Conservation (phyloP, 75 land plant species). For the Ceratopteris richardii region DNA sequence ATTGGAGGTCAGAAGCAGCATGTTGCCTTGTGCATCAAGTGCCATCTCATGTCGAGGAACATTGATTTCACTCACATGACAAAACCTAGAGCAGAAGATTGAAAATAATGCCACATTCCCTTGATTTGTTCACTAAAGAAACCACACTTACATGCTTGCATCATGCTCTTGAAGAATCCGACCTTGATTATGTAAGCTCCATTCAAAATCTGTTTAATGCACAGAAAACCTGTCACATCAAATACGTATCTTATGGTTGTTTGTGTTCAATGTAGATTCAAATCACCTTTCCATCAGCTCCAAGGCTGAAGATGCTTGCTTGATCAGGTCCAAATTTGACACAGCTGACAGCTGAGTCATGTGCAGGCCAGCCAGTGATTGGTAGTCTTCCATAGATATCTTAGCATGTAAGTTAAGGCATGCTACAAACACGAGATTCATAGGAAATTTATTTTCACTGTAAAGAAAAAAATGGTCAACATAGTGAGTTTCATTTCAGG, state of each 20-base stretch:
- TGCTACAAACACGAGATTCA: too few relatives aligned
- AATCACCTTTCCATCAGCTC: conserved; percentile 80
- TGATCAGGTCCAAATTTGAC: conserved; percentile 88
- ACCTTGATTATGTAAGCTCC: conserved; percentile 91
- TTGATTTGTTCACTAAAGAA: not conserved
- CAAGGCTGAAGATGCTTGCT: conserved; percentile 88
- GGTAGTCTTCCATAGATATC: conserved; percentile 88
- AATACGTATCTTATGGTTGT: too few relatives aligned
- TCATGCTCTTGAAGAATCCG: conserved; percentile 62
- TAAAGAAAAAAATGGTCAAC: too few relatives aligned
- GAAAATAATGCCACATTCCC: too few relatives aligned
- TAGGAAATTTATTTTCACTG: too few relatives aligned
- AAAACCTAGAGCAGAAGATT: conserved; percentile 32
- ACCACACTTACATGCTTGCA: conserved; percentile 49
- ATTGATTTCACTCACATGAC: conserved; percentile 21
- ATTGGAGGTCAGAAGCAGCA: conserved; percentile 69
- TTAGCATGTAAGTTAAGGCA: conserved; percentile 17
- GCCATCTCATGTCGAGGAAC: conserved; percentile 71
- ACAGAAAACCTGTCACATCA: too few relatives aligned
- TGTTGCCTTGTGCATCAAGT: conserved; percentile 65
- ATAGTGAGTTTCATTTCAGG: too few relatives aligned
- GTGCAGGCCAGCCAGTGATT: conserved; percentile 99
- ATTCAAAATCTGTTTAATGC: conserved; percentile 40
- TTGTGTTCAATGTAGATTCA: too few relatives aligned
- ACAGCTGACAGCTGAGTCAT: conserved; percentile 86